Conservation (phyloP, 331 rosid genomes). For the Rosa hybrid region DNA sequence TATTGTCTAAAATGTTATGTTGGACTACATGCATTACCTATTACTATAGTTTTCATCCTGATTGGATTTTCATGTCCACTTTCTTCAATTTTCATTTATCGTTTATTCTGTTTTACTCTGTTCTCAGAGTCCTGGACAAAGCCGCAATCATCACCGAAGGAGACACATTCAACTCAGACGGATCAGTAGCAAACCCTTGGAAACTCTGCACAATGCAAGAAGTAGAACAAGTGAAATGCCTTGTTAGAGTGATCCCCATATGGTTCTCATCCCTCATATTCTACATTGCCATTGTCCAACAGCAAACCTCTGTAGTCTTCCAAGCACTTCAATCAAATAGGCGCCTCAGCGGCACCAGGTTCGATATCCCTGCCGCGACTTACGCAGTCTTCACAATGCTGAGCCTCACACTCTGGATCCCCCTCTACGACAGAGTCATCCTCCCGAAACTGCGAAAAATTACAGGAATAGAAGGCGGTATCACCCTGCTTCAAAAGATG, state of each 20-base stretch:
- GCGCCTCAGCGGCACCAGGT: conserved; percentile 37
- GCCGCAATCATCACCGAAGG: conserved; percentile 63
- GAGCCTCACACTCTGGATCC: conserved; percentile 60
- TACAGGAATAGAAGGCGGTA: conserved; percentile 62
- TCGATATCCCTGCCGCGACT: conserved; percentile 76
- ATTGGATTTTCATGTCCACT: background rate
- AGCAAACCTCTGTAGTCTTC: conserved; percentile 58
- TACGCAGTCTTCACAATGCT: conserved; percentile 54
- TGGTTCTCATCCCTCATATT: conserved; percentile 62
- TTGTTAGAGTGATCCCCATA: conserved; percentile 68
- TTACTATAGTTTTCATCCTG: background rate
- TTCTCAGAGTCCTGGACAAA: conserved; percentile 64
- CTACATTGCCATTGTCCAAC: conserved; percentile 55
- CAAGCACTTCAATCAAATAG: conserved; percentile 88
- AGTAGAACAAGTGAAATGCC: conserved; percentile 82
- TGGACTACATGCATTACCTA: background rate
- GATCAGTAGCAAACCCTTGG: conserved; percentile 74
- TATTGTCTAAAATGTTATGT: too few species aligned
- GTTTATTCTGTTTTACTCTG: background rate
- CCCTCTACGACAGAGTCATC: conserved; percentile 61
- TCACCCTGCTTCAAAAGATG: conserved; percentile 82
- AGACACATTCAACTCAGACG: conserved; percentile 57
- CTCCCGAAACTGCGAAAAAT: conserved; percentile 53
- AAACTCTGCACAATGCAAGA: conserved; percentile 75
- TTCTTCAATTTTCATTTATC: background rate